These are phyloP conservation scores for Euphorbia schlechtendalii DNA, from an alignment of 441 rosid genomes.

Conservation along the genomic window DNA sequence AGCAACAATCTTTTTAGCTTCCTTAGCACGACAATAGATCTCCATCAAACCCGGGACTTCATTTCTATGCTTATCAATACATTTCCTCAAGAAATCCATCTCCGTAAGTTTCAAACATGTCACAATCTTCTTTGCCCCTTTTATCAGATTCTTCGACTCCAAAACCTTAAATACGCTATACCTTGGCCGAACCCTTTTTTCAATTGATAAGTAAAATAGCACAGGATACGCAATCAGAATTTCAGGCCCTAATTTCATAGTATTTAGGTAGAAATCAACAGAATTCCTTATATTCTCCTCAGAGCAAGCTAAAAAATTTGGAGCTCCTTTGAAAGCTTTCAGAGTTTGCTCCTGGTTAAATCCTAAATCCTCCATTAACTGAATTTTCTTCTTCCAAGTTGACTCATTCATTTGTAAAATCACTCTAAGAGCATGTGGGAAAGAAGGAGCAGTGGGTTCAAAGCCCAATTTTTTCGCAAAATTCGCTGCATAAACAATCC, in stretches of 20 bases:
- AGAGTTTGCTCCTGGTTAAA: conserved; percentile 22
- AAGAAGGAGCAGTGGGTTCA: conserved; percentile 3
- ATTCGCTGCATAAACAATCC: conserved; percentile 19
- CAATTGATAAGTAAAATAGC: conserved; percentile 15
- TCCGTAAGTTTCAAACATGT: too few relatives aligned
- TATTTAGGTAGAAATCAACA: conserved; percentile 20
- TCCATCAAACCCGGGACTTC: too few relatives aligned
- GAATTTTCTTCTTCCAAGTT: conserved; percentile 21
- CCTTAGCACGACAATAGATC: too few relatives aligned
- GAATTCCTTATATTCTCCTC: conserved; percentile 22
- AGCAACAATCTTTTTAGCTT: too few relatives aligned
- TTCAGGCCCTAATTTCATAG: conserved; percentile 11
- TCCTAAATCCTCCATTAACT: conserved; percentile 21
- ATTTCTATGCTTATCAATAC: too few relatives aligned
- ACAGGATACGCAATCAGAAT: conserved; percentile 3
- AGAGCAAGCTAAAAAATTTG: conserved; percentile 14
- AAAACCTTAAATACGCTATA: conserved; percentile 22
- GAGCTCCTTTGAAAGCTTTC: conserved; percentile 17
- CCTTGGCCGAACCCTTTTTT: conserved; percentile 27
- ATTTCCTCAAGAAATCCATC: too few relatives aligned
- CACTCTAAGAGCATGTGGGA: conserved; percentile 8
- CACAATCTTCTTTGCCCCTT: too few relatives aligned
- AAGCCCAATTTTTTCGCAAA: conserved; percentile 4
- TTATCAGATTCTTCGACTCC: conserved; percentile 24
- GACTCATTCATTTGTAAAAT: not conserved